Evolutionary conservation across 768 basidiomycete species (phyloP).

Genomic region (Sarcomyxa edulis): DNA sequence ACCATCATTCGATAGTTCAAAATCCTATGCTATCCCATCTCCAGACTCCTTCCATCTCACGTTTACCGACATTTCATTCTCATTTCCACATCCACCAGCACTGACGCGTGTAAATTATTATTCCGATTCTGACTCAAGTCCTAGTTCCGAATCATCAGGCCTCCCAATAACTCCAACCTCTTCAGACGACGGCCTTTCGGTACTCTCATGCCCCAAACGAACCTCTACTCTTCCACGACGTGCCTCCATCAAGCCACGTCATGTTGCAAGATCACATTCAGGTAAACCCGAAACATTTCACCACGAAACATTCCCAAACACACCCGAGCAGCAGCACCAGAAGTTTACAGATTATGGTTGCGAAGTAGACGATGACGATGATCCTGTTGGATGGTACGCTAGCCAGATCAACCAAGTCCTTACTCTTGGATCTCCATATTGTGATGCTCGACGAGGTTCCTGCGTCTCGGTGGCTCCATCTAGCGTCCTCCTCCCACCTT

Average conservation of each 20-base stretch:
- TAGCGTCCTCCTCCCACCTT: too few relatives aligned
- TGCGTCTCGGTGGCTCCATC: too few relatives aligned
- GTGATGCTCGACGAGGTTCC: too few relatives aligned
- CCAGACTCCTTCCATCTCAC: slow-evolving; percentile 28
- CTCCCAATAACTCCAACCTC: slow-evolving; percentile 41
- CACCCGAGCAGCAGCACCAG: slow-evolving; percentile 6
- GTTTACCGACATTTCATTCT: slow-evolving; percentile 26
- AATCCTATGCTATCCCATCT: too few relatives aligned
- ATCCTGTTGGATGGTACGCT: slow-evolving; percentile 36
- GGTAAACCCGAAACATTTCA: slow-evolving; percentile 10
- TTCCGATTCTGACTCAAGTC: slow-evolving; percentile 19
- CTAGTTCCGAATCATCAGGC: slow-evolving; percentile 22
- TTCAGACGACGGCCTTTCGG: slow-evolving; percentile 44
- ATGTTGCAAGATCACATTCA: slow-evolving; percentile 33
- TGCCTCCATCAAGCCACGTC: slow-evolving; percentile 44
- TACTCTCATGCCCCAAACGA: slow-evolving; percentile 22
- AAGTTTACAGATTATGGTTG: slow-evolving; percentile 9
- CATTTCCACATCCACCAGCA: slow-evolving; percentile 32
- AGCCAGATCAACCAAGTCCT: slow-evolving; percentile 51
- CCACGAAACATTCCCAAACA: slow-evolving; percentile 15
- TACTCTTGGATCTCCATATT: slow-evolving; percentile 32
- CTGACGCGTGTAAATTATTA: slow-evolving; percentile 21
- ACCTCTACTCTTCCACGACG: slow-evolving; percentile 37
- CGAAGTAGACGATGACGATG: slow-evolving; percentile 22
- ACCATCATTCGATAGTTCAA: too few relatives aligned